Evolutionary conservation across 192 early-diverging fungal genomes (phyloP), one percentile per base, ranked within the genome.

Genomic region (Mortierella claussenii): DNA sequence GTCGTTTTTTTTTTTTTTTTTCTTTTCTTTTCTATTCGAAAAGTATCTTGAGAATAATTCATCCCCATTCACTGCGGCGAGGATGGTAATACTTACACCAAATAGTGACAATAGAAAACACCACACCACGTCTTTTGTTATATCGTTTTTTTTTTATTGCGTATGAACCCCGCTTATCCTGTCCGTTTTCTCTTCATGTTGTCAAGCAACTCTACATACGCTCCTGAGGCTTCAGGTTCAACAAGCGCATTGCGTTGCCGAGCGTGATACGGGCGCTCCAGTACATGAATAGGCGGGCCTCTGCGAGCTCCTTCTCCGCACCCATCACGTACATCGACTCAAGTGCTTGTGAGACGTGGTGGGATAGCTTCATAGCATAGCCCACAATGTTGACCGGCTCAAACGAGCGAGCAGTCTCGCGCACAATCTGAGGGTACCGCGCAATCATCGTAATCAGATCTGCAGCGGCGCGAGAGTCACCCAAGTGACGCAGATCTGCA

Each of bases 151-250:
- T n/a, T n/a, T n/a, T n/a, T n/a, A n/a, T n/a, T n/a, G n/a, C n/a
- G n/a, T n/a, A n/a, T n/a, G n/a, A n/a, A n/a, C n/a, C n/a, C n/a
- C n/a, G n/a, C n/a, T n/a, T n/a, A n/a, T n/a, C n/a, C n/a, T n/a
- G n/a, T n/a, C n/a, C n/a, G n/a, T n/a, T n/a, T n/a, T n/a, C n/a
- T n/a, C n/a, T n/a, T n/a, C n/a, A n/a, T n/a, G n/a, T n/a, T n/a
- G n/a, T n/a, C n/a, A n/a, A n/a, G n/a, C n/a, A n/a, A n/a, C 37
- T 40, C 37, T 90, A 98, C 96, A 98, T 98, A 65, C 94, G 85
- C 74, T 95, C 90, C 49, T 97, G 79, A 46, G 95, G 95, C 68
- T 82, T 84, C 65, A 98, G 79, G 55, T 94, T 94, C 57, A 98
- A 76, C 12, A 95, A 76, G 45, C 89, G 83, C 61, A 98, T 86